Percentiles rank a stretch among this genome's conserved stretches.
Evolutionary conservation across 306 rosid genomes (phyloP).

Genomic region (Boehmeria nivea): DNA sequence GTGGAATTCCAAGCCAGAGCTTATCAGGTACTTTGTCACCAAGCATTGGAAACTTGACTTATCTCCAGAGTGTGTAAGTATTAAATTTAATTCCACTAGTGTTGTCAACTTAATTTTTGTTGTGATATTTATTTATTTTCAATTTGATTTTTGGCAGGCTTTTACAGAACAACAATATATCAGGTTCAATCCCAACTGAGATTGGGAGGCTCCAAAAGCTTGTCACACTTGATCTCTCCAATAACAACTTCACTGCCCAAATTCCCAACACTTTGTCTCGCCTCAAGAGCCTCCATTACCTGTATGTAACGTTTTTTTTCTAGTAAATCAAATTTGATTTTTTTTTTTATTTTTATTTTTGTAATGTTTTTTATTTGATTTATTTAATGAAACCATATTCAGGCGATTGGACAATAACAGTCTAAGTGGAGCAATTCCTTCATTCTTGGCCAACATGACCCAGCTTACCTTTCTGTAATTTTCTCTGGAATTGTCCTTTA

Average conservation of each 20-base stretch:
- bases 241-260: slow-evolving; percentile 61
- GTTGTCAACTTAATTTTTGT: neutral
- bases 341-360: too few species aligned
- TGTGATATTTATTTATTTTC: neutral
- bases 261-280: slow-evolving; percentile 62
- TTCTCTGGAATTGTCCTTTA: slow-evolving; percentile 22
- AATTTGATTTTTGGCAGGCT: slow-evolving; percentile 40
- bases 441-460: slow-evolving; percentile 69
- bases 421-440: slow-evolving; percentile 68
- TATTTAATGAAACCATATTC: slow-evolving; percentile 26
- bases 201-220: slow-evolving; percentile 73
- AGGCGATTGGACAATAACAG: slow-evolving; percentile 86
- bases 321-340: neutral
- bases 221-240: slow-evolving; percentile 80
- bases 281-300: slow-evolving; percentile 62
- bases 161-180: slow-evolving; percentile 66
- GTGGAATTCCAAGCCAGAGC: slow-evolving; percentile 79
- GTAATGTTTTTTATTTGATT: slow-evolving; percentile 1
- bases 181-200: slow-evolving; percentile 77
- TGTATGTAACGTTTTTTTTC: slow-evolving; percentile 44
- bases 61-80: slow-evolving; percentile 70
- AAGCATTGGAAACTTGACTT: slow-evolving; percentile 73
- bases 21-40: slow-evolving; percentile 82
- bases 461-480: slow-evolving; percentile 73
- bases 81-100: neutral